Base-by-base conservation (phyloP, 75 land plant species). In the Ceratopteris richardii region DNA sequence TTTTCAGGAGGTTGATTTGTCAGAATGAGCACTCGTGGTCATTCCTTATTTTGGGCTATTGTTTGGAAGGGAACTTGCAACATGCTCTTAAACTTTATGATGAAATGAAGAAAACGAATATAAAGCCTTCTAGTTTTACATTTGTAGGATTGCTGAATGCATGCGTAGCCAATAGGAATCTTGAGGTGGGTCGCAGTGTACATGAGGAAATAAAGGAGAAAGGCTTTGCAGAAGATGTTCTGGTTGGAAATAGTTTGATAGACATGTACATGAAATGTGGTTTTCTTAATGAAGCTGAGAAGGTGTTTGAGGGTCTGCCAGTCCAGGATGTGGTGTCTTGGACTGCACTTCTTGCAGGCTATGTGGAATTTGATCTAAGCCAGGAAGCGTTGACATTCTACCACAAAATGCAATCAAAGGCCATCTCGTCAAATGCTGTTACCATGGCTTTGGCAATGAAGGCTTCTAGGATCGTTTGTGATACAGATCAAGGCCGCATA, bases 271-370 rank as follows among this genome's bases (percentile, higher is more conserved):
- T 39, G 13, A 53, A 57, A 36, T 64, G 71, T 61, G 65, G 29
- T 14, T 60, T 59, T 18, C 31, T 64, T 40, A 66, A 21, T 20
- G 46, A 62, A 58, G 72, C 67, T 18, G 53, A 51, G 2, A 44
- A 61, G 51, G 63, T 66, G 22, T 43, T 62, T 51, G 74, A 66
- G 20, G 42, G 29, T 61, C 58, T 57, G 62, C 18, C 55, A 28
- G 51, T 28, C n/a, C 39, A 46, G 22, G 57, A 61, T 46, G 54
- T 65, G 26, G 54, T 42, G 31, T 55, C 53, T 21, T 72, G 69
- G 72, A 79, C 60, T 53, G 54, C 57, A 42, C 31, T 83, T 56
- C 60, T 83, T 31, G n/a, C 33, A 0, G 87, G 77, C 29, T 70
- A 61, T 54, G 58, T 69, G 9, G 54, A 53, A n/a, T 46, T 29